Evolutionary conservation across 108 stramenopile genomes (phyloP), one percentile per base, ranked within the genome.

Genomic region (Thalassiosira profunda): DNA sequence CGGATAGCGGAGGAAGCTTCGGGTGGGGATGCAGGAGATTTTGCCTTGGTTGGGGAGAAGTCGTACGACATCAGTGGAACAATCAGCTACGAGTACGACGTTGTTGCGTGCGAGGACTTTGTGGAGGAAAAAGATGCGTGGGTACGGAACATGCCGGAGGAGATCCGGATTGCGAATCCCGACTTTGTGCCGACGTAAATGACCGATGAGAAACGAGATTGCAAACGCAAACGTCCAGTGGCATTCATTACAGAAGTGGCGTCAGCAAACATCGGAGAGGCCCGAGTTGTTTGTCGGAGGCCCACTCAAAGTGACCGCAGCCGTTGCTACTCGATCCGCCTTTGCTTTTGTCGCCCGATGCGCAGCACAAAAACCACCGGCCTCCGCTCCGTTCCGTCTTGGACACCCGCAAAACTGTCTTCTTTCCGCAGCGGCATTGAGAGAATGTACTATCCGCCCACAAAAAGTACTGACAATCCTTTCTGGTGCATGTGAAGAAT

Each of bases 141-240:
- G 94, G 76, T 95, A 9, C 82, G 80, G 33, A 95, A 95, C 57
- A 95, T 95, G 91, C 94, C 94, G 15, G 86, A 95, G 49, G 94
- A 88, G 65, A 95, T 95, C 45, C 59, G 63, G 44, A 12, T 61
- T 33, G 87, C 88, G 14, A 95, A 92, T 83, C 94, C 94, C 3
- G 31, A 89, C 29, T 95, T 95, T 81, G 89, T 95, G 21, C 94
- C 94, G 6, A 88, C 79, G 1, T 94, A 64, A 0, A 12, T 12
- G 12, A 18, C 14, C 8, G 10, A 5, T 49, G 29, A 52, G 29
- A 52, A 31, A 31, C 29, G 30, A 8, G 74, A 47, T 54, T 71
- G 77, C n/a, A 72, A 51, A n/a, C 73, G 45, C 15, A 43, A 31
- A 24, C 65, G 40, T 12, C 55, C n/a, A n/a, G n/a, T n/a, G n/a